A percentile compares a stretch with the other conserved stretches of the same genome.
Evolutionary conservation across 23 red algal species (phyloP).

Genomic region (Gracilaria domingensis): DNA sequence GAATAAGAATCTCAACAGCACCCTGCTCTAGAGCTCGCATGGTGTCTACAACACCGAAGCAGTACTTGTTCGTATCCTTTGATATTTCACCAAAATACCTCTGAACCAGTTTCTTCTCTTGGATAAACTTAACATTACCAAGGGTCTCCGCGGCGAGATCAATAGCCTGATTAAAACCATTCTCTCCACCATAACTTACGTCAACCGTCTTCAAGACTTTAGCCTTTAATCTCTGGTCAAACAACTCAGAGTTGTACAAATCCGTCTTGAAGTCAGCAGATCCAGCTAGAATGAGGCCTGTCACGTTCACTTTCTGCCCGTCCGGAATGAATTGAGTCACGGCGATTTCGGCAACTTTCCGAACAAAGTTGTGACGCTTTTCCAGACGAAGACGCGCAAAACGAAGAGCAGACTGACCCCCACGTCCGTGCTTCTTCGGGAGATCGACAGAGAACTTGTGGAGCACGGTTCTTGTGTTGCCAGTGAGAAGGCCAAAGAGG

Average conservation of each 20-base stretch:
- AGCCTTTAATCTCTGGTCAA: constrained; percentile 93
- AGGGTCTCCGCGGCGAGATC: constrained; percentile 93
- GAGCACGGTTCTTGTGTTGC: constrained; percentile 90
- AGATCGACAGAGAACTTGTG: constrained; percentile 97
- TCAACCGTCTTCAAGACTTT: constrained; percentile 97
- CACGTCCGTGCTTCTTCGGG: constrained; percentile 99
- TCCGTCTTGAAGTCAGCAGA: constrained; percentile 99
- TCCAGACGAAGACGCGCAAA: constrained; percentile 96
- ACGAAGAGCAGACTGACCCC: constrained; percentile 98
- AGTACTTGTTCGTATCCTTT: constrained; percentile 95
- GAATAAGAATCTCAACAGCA: constrained; percentile 94
- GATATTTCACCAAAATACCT: constrained; percentile 97
- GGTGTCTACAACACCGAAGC: constrained; percentile 94
- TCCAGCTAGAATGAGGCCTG: constrained; percentile 93
- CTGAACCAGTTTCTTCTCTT: constrained; percentile 94
- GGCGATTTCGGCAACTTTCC: constrained; percentile 92
- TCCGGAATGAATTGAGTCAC: constrained; percentile 94
- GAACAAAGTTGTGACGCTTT: constrained; percentile 98
- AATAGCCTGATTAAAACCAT: constrained; percentile 99
- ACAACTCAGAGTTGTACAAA: constrained; percentile 89
- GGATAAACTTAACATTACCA: constrained; percentile 98
- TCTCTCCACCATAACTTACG: constrained; percentile 96
- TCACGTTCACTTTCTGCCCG: constrained; percentile 96
- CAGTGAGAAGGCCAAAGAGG: constrained; percentile 87
- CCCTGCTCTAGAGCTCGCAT: constrained; percentile 94